Evolutionary conservation across 768 basidiomycete species (phyloP).

Genomic region (Rubroboletus satanas): DNA sequence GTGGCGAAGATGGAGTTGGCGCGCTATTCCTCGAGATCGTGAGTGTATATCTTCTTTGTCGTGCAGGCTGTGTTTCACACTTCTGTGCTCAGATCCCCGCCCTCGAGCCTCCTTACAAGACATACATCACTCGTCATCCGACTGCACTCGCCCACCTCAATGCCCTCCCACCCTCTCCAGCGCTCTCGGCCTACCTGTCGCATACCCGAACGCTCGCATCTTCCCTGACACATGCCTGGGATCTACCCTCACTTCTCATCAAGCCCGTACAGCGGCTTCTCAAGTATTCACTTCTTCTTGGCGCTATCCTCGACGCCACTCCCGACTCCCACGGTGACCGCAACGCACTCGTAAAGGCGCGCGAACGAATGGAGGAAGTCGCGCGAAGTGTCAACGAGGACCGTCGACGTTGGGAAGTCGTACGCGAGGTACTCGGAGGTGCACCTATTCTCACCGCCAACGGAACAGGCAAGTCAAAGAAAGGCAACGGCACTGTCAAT

Average conservation of each 20-base stretch:
- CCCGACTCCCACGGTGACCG: slow-evolving; percentile 67
- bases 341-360: slow-evolving; percentile 26
- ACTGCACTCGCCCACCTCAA: slow-evolving; percentile 67
- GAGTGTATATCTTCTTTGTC: slow-evolving; percentile 29
- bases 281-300: slow-evolving; percentile 87
- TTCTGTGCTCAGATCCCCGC: slow-evolving; percentile 51
- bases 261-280: slow-evolving; percentile 96
- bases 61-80: neutral
- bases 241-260: slow-evolving; percentile 89
- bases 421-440: slow-evolving; percentile 64
- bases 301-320: slow-evolving; percentile 72
- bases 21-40: slow-evolving; percentile 66
- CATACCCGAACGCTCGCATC: slow-evolving; percentile 65
- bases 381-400: slow-evolving; percentile 78
- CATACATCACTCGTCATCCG: slow-evolving; percentile 79
- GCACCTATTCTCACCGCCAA: slow-evolving; percentile 34
- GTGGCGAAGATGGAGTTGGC: slow-evolving; percentile 68
- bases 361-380: slow-evolving; percentile 59
- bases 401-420: slow-evolving; percentile 69
- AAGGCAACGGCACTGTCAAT: slow-evolving; percentile 38
- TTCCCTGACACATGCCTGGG: slow-evolving; percentile 82
- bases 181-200: slow-evolving; percentile 60
- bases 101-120: slow-evolving; percentile 69
- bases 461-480: slow-evolving; percentile 38
- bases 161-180: slow-evolving; percentile 37